Percentiles rank a stretch among this genome's conserved stretches.
Conservation (phyloP, 2,329 filamentous ascomycete species). For the Sporothrix euskadiensis region DNA sequence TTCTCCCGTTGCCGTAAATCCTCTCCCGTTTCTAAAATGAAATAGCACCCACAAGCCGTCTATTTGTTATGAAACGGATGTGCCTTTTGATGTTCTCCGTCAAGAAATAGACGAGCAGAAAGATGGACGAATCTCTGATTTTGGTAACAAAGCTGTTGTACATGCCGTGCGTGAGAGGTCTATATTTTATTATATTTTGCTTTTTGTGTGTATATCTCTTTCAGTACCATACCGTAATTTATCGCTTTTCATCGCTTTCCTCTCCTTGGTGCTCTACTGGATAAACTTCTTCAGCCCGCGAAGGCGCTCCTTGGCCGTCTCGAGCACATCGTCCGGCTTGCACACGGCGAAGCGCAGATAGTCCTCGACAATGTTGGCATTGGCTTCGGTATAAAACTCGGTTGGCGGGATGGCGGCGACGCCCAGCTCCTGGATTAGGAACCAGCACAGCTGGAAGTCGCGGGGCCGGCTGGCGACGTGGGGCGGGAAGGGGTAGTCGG, state of each 20-base stretch:
- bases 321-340: slow-evolving; percentile 84
- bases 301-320: slow-evolving; percentile 74
- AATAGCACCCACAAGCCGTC: background rate
- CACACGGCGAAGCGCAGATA: slow-evolving; percentile 95
- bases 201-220: background rate
- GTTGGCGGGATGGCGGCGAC: slow-evolving; percentile 95
- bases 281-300: slow-evolving; percentile 74
- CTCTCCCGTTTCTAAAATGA: background rate
- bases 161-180: background rate
- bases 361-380: slow-evolving; percentile 83
- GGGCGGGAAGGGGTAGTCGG: slow-evolving; percentile 81
- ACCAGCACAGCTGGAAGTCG: slow-evolving; percentile 95
- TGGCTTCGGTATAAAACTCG: slow-evolving; percentile 89
- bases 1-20: background rate
- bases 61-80: background rate
- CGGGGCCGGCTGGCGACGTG: slow-evolving; percentile 84
- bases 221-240: background rate
- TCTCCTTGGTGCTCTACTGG: slow-evolving; percentile 18
- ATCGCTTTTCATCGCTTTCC: no score
- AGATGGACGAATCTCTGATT: background rate
- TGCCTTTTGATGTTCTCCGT: background rate
- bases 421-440: slow-evolving; percentile 92
- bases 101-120: background rate
- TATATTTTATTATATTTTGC: background rate
- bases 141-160: background rate